A percentile compares a stretch with the other conserved stretches of the same genome.
Conservation (phyloP, 192 early-diverging fungal species). For the Phycomyces blakesleeanus region DNA sequence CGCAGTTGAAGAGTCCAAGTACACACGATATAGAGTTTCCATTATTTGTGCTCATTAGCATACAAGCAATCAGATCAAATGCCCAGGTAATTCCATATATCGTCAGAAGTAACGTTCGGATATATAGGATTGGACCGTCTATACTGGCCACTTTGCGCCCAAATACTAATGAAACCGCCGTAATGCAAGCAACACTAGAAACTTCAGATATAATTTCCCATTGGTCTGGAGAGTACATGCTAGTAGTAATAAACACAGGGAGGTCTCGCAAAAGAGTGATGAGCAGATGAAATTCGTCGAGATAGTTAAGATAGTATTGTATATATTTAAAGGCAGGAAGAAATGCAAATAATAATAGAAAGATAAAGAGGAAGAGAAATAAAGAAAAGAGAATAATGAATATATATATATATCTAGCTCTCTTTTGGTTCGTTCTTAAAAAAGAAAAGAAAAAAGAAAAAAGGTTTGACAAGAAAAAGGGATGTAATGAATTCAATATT, state of each 20-base stretch:
- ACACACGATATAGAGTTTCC: conserved; percentile 37
- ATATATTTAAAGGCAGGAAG: too few species aligned
- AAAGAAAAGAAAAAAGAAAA: not conserved
- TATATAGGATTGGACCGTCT: conserved; percentile 36
- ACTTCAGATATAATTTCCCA: conserved; percentile 37
- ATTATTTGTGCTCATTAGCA: conserved; percentile 47
- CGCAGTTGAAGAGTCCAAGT: conserved; percentile 33
- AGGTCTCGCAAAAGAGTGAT: not conserved
- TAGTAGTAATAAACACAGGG: not conserved
- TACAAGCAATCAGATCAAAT: conserved; percentile 38
- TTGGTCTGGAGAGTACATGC: conserved; percentile 35
- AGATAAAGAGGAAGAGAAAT: too few species aligned
- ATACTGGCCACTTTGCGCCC: conserved; percentile 43
- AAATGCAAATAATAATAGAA: too few species aligned
- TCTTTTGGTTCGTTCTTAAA: not conserved
- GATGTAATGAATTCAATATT: not conserved
- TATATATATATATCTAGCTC: not conserved
- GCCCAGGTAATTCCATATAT: conserved; percentile 42
- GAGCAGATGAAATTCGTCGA: too few species aligned
- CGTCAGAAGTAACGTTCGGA: conserved; percentile 32
- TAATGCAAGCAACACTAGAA: conserved; percentile 39
- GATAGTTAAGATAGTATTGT: too few species aligned
- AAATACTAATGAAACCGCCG: conserved; percentile 39
- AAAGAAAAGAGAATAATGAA: too few species aligned
- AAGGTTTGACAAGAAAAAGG: not conserved